Conservation (phyloP, 1,284 basidiomycete species). For the Ustilago loliicola region DNA sequence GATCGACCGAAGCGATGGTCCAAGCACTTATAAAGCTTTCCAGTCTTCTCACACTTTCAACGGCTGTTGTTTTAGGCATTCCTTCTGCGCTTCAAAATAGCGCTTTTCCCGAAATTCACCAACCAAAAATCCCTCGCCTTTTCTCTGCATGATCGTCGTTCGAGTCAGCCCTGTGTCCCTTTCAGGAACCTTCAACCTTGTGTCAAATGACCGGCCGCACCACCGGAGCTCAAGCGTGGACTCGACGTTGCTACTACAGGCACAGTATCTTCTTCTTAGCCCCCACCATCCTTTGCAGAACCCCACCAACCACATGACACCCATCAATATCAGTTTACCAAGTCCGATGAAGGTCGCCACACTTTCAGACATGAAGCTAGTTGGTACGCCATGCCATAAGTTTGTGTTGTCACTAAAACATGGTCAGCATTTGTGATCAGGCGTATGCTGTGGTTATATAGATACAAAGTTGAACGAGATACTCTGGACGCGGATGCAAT, state of each 20-base stretch:
- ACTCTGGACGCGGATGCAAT: background rate
- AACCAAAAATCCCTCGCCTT: too few relatives aligned
- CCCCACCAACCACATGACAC: background rate
- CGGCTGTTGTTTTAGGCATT: background rate
- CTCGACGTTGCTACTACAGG: background rate
- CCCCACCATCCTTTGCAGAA: background rate
- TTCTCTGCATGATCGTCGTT: too few relatives aligned
- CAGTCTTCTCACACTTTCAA: background rate
- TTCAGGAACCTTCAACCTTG: too few relatives aligned
- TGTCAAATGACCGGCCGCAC: too few relatives aligned
- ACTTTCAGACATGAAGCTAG: background rate
- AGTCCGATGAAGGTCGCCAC: background rate
- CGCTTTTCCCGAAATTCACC: too few relatives aligned
- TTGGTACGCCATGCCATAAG: background rate
- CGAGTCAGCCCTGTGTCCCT: too few relatives aligned
- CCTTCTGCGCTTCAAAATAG: background rate
- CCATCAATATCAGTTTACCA: background rate
- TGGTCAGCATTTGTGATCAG: background rate
- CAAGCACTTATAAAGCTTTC: conserved; percentile 5
- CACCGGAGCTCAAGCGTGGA: background rate
- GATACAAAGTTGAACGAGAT: background rate
- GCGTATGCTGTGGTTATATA: background rate
- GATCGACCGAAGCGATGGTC: conserved; percentile 7
- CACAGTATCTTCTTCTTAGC: background rate
- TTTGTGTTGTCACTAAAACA: background rate